Base-by-base conservation (phyloP, 805 yeast species). In the Starmerella apicola region DNA sequence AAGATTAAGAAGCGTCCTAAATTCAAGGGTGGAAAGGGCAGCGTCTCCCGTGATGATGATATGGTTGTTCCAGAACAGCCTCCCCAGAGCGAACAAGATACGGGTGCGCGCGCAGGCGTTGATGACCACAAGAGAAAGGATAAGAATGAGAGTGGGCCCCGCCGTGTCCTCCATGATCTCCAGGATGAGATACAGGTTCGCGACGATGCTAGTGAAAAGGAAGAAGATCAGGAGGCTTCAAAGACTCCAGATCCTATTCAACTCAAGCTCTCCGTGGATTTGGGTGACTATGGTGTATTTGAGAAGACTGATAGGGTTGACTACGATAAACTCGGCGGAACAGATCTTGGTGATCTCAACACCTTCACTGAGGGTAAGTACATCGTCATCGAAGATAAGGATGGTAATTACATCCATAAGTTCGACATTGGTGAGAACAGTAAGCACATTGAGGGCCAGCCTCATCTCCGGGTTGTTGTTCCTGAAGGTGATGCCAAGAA, bases 381-480 rank as follows among this genome's bases (percentile, higher is more conserved):
- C 32, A 58, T 86, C 27, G 71, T 86, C 38, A 67, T 88, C 40
- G 98, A 88, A 56, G 91, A 85, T 59, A 72, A 70, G 41, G 68
- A 76, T 35, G 97, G 97, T 40, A 95, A 86, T 55, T 69, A 85
- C 32, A 53, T 88, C 37, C 76, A 72, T 37, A 67, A 76, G 2
- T 63, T 77, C 39, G 52, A 60, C 51, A 57, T 68, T 13, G 54
- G 60, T 27, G 35, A 41, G 18, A 19, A 25, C 9, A 30, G 35
- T 10, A 43, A 44, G 13, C 37, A 41, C 5, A 40, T 45, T 24
- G 26, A 23, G 29, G 49, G 48, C n/a, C 27, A 39, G 21, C 52
- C 52, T 13, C 36, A 33, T 1, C 39, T 48, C 12, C 39, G 44
- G 31, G 45, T 49, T 18, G 37, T 44, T 10, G 48, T 39, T 6